Percentiles rank a stretch among this genome's conserved stretches.
phyloP scores from a whole-genome alignment of 2,329 filamentous ascomycete genomes.

The Epichloe festucae region DNA sequence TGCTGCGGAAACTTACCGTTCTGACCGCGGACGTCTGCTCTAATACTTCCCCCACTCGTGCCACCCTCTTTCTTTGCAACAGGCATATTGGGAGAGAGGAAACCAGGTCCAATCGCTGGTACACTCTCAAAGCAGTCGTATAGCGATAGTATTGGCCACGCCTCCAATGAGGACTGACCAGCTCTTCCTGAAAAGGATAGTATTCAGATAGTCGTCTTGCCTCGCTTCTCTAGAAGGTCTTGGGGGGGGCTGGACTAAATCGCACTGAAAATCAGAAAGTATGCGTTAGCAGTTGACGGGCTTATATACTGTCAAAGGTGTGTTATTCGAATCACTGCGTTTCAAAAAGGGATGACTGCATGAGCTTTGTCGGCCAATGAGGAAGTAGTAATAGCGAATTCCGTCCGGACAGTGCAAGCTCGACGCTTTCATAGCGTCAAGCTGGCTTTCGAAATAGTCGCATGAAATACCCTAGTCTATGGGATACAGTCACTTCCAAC shows the following conservation, averaged over 20 bases:
- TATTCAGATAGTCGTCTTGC: constrained; percentile 5
- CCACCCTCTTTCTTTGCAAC: constrained; percentile 26
- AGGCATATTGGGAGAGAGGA: constrained; percentile 20
- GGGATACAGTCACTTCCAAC: constrained; percentile 3
- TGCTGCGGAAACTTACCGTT: constrained; percentile 20
- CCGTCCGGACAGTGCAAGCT: not conserved
- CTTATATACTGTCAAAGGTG: not conserved
- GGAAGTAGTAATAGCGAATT: not conserved
- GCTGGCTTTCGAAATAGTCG: not conserved
- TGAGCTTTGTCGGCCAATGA: not conserved
- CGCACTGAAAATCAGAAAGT: not conserved
- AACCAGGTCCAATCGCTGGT: constrained; percentile 11
- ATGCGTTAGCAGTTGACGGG: not conserved
- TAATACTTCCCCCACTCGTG: constrained; percentile 18
- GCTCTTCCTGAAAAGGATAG: constrained; percentile 3
- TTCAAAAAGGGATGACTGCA: not conserved
- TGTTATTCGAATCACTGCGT: not conserved
- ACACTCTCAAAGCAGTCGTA: constrained; percentile 9
- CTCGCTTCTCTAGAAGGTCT: not conserved
- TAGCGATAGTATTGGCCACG: not conserved
- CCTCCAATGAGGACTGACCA: constrained; percentile 3
- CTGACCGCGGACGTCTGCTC: constrained; percentile 18
- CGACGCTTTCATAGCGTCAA: not conserved
- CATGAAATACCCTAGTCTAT: not conserved
- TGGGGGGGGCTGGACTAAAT: not conserved